Evolutionary conservation across 345 rosid species (phyloP).

Genomic region (Moringa oleifera): DNA sequence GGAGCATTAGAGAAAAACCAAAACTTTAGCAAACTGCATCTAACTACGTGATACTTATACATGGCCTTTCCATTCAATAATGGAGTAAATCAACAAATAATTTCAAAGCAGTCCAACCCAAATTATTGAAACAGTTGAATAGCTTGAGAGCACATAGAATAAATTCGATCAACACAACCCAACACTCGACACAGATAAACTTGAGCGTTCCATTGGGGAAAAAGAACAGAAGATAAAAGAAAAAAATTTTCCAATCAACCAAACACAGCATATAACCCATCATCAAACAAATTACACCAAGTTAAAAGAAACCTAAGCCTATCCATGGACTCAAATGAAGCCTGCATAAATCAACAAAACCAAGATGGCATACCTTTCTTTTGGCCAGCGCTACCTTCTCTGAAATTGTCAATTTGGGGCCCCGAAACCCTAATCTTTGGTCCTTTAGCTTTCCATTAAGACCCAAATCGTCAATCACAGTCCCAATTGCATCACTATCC

Average conservation of each 20-base stretch:
- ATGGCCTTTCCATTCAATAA: too few relatives aligned
- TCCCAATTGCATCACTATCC: slow-evolving; percentile 42
- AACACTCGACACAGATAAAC: too few relatives aligned
- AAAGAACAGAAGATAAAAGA: too few relatives aligned
- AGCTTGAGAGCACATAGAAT: background rate
- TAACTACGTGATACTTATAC: too few relatives aligned
- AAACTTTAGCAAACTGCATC: too few relatives aligned
- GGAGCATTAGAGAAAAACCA: slow-evolving; percentile 12
- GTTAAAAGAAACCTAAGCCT: background rate
- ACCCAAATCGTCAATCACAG: slow-evolving; percentile 79
- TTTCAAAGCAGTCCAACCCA: too few relatives aligned
- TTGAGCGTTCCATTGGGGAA: too few relatives aligned
- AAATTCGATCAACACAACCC: too few relatives aligned
- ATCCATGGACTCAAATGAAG: background rate
- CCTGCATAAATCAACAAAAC: background rate
- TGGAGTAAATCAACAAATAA: too few relatives aligned
- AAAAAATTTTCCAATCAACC: too few relatives aligned
- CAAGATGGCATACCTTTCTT: slow-evolving; percentile 48
- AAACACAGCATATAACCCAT: too few relatives aligned
- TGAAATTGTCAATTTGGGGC: slow-evolving; percentile 50
- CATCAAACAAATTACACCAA: background rate
- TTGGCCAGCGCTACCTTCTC: slow-evolving; percentile 58
- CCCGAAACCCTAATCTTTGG: slow-evolving; percentile 51
- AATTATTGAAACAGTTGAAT: background rate
- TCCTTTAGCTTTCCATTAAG: slow-evolving; percentile 53